Evolutionary conservation across 177 flowering plant genomes (phyloP), one percentile per base, ranked within the genome.

Genomic region (Telopea speciosissima): DNA sequence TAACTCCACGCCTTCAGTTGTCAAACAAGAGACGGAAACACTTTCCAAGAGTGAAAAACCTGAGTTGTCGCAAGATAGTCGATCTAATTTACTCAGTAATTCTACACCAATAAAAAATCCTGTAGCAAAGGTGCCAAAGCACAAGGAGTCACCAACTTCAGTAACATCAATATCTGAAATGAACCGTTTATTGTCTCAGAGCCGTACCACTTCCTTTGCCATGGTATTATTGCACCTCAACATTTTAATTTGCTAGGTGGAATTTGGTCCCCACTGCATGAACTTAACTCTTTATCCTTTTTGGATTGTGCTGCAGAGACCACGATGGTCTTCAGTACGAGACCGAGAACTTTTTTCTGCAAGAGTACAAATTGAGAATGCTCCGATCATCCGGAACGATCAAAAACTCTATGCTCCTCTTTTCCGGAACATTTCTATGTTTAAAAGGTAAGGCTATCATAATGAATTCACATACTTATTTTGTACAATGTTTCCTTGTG

Each of bases 361-460:
- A 25, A 90, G 67, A 76, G 60, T 63, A 45, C 80, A 81, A 76
- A 88, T 90, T 59, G 75, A 80, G 74, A 85, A 85, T 82, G 87
- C 90, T 75, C 84, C 86, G 12, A 24, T 68, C 26, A 64, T 71
- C 31, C 67, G 25, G 61, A 76, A 73, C 63, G 83, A 85, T 71
- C 78, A 13, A 73, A 85, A 88, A 56, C 90, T 90, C 65, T 77
- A 85, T 77, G 79, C 89, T 72, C 89, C 90, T 68, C 81, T 88
- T 17, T 90, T 84, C 65, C 84, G 89, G 21, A 90, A 90, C 69
- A 74, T 88, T 61, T 90, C 95, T 69, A 78, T 70, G 75, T 89
- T 89, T 81, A 86, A 78, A 82, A 85, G 85, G 94, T 85, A 75
- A 73, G 64, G 7, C 61, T 56, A n/a, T 56, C n/a, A 56, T 14